Conservation (phyloP, 2,329 filamentous ascomycete species). For the Aureobasidium sp. region DNA sequence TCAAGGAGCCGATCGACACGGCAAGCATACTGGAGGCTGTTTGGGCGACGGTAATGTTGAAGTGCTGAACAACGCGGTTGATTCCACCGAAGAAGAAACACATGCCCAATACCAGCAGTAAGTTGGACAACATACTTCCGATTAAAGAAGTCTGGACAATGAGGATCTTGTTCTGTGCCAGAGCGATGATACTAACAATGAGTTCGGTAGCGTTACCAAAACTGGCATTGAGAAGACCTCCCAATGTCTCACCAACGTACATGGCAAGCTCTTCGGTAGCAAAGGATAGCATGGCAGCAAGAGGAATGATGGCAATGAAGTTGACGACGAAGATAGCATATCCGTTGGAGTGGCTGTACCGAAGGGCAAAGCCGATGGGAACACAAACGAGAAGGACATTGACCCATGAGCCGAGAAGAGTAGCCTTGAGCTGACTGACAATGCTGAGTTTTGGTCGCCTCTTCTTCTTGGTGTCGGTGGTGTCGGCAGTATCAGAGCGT, state of each 20-base stretch:
- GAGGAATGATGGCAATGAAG: conserved; percentile 85
- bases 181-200: conserved; percentile 72
- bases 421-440: conserved; percentile 57
- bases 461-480: conserved; percentile 24
- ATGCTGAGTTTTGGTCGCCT: conserved; percentile 23
- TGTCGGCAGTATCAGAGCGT: conserved; percentile 21
- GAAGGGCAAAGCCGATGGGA: conserved; percentile 67
- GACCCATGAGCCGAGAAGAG: conserved; percentile 76
- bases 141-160: conserved; percentile 93
- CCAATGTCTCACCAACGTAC: conserved; percentile 70
- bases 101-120: conserved; percentile 84
- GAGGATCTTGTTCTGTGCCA: conserved; percentile 64
- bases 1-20: conserved; percentile 70
- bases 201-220: conserved; percentile 58
- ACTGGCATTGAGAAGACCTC: conserved; percentile 81
- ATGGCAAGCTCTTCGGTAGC: conserved; percentile 86
- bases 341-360: conserved; percentile 54
- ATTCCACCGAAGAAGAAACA: conserved; percentile 85
- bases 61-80: conserved; percentile 72
- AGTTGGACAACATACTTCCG: conserved; percentile 83
- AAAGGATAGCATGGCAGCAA: conserved; percentile 79
- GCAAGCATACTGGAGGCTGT: conserved; percentile 77
- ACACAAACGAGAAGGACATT: conserved; percentile 74
- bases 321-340: conserved; percentile 77
- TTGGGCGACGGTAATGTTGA: conserved; percentile 88